Base-by-base conservation (phyloP, 805 yeast species). In the Limtongozyma cylindracea region DNA sequence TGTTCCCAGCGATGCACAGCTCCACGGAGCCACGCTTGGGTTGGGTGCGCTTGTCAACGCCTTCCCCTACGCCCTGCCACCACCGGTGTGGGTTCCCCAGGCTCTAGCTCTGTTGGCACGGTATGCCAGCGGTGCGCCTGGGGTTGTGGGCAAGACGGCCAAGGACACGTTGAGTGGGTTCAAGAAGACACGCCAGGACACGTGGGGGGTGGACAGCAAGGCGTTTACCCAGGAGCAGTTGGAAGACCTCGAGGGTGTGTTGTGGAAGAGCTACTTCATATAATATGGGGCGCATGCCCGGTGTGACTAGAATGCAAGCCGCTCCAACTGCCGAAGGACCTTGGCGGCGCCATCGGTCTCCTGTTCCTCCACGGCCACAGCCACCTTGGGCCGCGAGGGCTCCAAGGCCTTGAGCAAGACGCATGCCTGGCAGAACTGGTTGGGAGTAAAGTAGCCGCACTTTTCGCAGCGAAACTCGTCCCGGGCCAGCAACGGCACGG, bases 391-490 rank as follows among this genome's bases (percentile, higher is more conserved):
- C 30, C 88, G 55, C 29, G 61, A 66, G 23, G 61, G 52, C 33
- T 82, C 88, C 24, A 88, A 54, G 0, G 94, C 94, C 27, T 76
- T 82, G 21, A 88, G 45, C 14, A 88, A 47, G 24, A 73, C 60
- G 43, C 98, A 88, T 1, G 98, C 98, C 45, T 88, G 88, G 47
- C 98, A 88, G 5, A 80, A 61, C 35, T 49, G 57, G 40, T 88
- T 88, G 30, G 82, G 72, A 0, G 96, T 77, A 18, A 88, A 47
- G 38, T 84, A 88, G 0, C 95, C 94, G 48, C 98, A 88, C 28
- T 66, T 67, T 29, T 68, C 74, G 48, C 98, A 88, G 26, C 66
- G 39, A 31, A 69, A 70, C 3, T 78, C 80, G 36, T 70, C 77
- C 11, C 18, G 18, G n/a, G n/a, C n/a, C n/a, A n/a, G n/a, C 5